Evolutionary conservation across 1,284 basidiomycete genomes (phyloP), one percentile per base, ranked within the genome.

Genomic region (Xerocomus nothofagi): DNA sequence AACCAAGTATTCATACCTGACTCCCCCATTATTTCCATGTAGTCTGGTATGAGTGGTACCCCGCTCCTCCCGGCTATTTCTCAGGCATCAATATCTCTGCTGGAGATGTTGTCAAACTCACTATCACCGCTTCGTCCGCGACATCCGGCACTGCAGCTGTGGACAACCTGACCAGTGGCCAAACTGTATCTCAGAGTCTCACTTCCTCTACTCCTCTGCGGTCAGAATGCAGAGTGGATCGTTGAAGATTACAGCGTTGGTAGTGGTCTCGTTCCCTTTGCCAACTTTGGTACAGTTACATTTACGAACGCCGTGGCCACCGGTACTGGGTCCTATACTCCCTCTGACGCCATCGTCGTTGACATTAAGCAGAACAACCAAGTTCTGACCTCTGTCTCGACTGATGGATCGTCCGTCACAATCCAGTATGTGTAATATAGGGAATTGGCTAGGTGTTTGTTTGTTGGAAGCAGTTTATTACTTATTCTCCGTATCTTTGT

Each of bases 11-110:
- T 30, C 9, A 3, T 5, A 12, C 6, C 5, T 15, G 4, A 47
- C 39, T 57, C 44, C 43, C n/a, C 14, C 14, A 9, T 36, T 24
- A 8, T 2, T 29, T 33, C 21, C 6, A 14, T 10, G 21, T 10
- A 59, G 57, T 50, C 5, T 47, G 36, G 43, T 59, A 49, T 17
- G 45, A 54, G 41, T 59, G 50, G 56, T 37, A 20, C 12, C 53
- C 56, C 1, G 40, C 1, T 1, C 0, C 1, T 6, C 3, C 36
- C 6, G 1, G 23, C 18, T 2, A 21, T 15, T 59, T 57, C 20
- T 1, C 39, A 7, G 4, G 10, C 6, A 12, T 60, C 40, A 2
- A 4, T 1, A 31, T 63, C 44, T 37, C 41, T 21, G 31, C 57
- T 15, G 61, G 59, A n/a, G 49, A 60, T 4, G 7, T 12, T 4